Base-by-base conservation (phyloP, 805 yeast species). In the Saccharomycodes ludwigii region DNA sequence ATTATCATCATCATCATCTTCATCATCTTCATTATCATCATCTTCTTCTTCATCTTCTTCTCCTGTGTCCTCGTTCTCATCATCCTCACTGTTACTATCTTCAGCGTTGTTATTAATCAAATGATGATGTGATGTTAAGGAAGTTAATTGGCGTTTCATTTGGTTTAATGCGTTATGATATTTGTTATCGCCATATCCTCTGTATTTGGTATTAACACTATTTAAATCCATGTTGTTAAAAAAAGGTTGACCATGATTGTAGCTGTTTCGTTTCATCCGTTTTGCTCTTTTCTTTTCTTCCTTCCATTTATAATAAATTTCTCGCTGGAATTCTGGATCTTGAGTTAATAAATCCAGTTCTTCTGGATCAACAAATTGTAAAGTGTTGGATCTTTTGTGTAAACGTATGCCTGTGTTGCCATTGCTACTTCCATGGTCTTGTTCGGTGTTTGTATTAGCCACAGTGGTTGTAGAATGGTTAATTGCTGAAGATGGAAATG, bases 361-460 rank as follows among this genome's bases (percentile, higher is more conserved):
- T 14, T 20, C 30, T 3, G 30, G 26, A 5, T 18, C 14, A 4
- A 25, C 11, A 13, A 23, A 15, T 22, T 21, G 18, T 12, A 21
- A 16, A 11, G 24, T 6, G 6, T 14, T 11, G 24, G 24, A 22
- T 22, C 24, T 22, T 22, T 22, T 6, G 10, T 22, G 6, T 27
- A 6, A 5, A 15, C 17, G 18, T n/a, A 12, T 21, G 10, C 18
- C 24, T 13, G 13, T 21, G 26, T 30, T 24, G 12, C 10, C 21
- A 4, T 2, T 29, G 18, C 10, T 18, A 18, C 7, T 19, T 21
- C 18, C 27, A n/a, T 15, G 13, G 44, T 35, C 10, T 35, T 33
- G 16, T 40, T 54, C 54, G 4, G 59, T 40, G 11, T 47, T 45
- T 61, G 57, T 58, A 16, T 25, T 23, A 11, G 29, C 38, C 8